Evolutionary conservation across 139 green algal genomes (phyloP).

Genomic region (Chlamydomonas applanata): DNA sequence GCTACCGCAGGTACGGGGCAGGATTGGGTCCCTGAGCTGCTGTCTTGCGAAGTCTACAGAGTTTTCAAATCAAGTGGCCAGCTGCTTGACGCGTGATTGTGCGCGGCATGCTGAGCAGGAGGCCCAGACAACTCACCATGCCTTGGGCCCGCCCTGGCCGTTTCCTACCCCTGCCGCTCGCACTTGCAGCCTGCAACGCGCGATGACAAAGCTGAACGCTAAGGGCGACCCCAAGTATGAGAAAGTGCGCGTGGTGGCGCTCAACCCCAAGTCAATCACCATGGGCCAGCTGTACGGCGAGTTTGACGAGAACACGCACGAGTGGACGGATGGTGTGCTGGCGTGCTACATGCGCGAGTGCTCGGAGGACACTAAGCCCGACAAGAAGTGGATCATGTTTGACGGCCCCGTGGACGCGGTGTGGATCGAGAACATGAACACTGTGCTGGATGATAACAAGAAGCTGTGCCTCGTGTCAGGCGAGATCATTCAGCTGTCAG

Average conservation of each 20-base stretch:
- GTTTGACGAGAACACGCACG: slow-evolving; percentile 79
- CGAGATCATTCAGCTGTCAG: slow-evolving; percentile 81
- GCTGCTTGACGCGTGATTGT: background rate
- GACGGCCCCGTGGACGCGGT: slow-evolving; percentile 75
- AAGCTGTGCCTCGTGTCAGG: slow-evolving; percentile 84
- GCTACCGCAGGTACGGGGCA: slow-evolving; percentile 39
- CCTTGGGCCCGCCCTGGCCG: background rate
- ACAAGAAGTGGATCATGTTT: slow-evolving; percentile 88
- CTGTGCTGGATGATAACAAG: slow-evolving; percentile 87
- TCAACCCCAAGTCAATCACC: slow-evolving; percentile 82
- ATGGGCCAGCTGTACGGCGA: slow-evolving; percentile 83
- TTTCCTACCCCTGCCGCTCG: background rate
- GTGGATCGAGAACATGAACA: slow-evolving; percentile 80
- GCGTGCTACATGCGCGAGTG: slow-evolving; percentile 80
- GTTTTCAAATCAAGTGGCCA: background rate
- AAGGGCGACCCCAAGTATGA: slow-evolving; percentile 32
- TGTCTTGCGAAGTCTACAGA: slow-evolving; percentile 3
- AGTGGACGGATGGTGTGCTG: slow-evolving; percentile 81
- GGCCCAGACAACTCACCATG: background rate
- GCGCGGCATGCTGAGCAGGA: no score
- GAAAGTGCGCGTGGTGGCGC: slow-evolving; percentile 45
- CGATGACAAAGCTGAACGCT: slow-evolving; percentile 43
- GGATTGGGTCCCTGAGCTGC: slow-evolving; percentile 21
- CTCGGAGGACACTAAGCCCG: slow-evolving; percentile 61
- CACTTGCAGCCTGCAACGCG: slow-evolving; percentile 28